Base-by-base conservation (phyloP, 1,284 basidiomycete genomes). In the Schizopora paradoxa region DNA sequence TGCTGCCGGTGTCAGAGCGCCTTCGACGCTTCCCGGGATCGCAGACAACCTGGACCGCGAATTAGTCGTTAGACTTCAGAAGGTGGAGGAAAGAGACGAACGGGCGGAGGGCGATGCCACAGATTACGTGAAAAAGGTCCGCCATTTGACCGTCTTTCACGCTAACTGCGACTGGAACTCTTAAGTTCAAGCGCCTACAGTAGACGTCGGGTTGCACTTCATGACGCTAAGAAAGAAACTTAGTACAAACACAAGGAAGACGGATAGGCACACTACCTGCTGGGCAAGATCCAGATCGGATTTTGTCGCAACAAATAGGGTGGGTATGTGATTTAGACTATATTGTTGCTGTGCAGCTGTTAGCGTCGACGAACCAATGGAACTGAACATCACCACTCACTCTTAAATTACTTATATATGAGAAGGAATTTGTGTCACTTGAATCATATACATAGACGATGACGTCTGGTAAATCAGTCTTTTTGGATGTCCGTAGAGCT, bases 171-270 rank as follows among this genome's bases (percentile, higher is more conserved):
- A 96, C 88, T 19, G 93, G 93, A 3, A 93, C 89, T 53, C 86
- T 86, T 13, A 97, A 69, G 11, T 82, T 79, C 44, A 95, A 66
- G 48, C 91, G 76, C 58, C 91, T 74, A 61, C 91, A 93, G 65
- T 99, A 99, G 10, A 94, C 91, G 61, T 98, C 95, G 31, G 95
- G 95, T 65, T 99, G 95, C 11, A 98, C 94, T 72, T 98, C 94
- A 63, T 98, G 94, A 60, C 95, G 76, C 86, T 93, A 34, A 10
- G 23, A 29, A 23, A n/a, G 42, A 2, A 26, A 31, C 25, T 28
- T 11, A 25, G 18, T 39, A 7, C 26, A 27, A 22, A 18, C 6
- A 14, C 39, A 18, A 37, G 14, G 27, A 18, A 34, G 41, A 27
- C 19, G 32, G 41, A 52, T 43, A 32, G 47, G 43, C 16, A 31